A percentile compares a stretch with the other conserved stretches of the same genome.
phyloP scores from a whole-genome alignment of 108 stramenopile genomes.

The Fragilariopsis cylindrus region DNA sequence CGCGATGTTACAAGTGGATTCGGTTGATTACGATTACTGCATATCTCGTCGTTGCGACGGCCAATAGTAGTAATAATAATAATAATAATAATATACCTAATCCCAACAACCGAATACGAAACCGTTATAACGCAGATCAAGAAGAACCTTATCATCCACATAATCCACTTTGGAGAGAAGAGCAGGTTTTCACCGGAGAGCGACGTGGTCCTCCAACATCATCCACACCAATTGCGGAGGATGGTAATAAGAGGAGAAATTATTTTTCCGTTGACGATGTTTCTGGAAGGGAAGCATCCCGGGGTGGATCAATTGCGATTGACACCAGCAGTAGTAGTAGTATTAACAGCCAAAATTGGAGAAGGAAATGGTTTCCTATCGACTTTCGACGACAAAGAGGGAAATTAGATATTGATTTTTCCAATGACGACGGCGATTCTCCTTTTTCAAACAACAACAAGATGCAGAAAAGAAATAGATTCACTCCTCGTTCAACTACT shows the following conservation, averaged over 20 bases:
- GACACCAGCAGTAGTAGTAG: background rate
- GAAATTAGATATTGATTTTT: slow-evolving; percentile 3
- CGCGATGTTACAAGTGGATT: no score
- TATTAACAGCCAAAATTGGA: background rate
- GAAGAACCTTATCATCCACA: no score
- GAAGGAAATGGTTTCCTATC: slow-evolving; percentile 13
- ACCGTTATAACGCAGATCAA: no score
- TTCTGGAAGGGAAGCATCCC: background rate
- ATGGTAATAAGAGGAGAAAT: background rate
- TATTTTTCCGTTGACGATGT: background rate
- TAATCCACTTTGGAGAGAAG: slow-evolving; percentile 22
- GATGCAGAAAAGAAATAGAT: background rate
- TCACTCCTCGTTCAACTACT: background rate
- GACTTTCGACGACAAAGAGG: slow-evolving; percentile 1
- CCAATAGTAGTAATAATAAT: no score
- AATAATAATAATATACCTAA: no score
- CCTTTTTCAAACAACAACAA: no score
- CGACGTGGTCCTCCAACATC: slow-evolving; percentile 18
- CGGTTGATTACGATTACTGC: no score
- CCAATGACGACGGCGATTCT: background rate
- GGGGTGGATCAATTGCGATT: background rate
- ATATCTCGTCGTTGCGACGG: no score
- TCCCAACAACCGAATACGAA: no score
- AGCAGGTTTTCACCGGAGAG: slow-evolving; percentile 17
- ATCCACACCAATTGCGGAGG: background rate